Conservation (phyloP, 805 yeast species). For the Wickerhamia fluorescens region DNA sequence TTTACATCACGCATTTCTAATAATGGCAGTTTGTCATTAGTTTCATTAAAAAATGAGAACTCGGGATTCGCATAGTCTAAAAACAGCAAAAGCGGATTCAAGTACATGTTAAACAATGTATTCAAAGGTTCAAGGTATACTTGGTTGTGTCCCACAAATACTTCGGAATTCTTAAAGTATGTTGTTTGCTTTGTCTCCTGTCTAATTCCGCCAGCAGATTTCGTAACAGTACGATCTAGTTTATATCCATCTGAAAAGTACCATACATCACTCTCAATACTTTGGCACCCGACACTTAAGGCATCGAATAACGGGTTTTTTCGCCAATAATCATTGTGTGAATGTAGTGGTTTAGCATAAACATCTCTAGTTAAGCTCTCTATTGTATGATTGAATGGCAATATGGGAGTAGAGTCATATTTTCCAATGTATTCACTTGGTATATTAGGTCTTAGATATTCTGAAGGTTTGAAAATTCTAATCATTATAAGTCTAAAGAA, state of each 20-base stretch:
- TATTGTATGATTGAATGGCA: slow-evolving; percentile 14
- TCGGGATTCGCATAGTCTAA: slow-evolving; percentile 42
- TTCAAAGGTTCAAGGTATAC: slow-evolving; percentile 36
- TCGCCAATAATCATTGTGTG: slow-evolving; percentile 70
- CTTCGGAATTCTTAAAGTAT: slow-evolving; percentile 26
- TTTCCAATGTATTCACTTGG: slow-evolving; percentile 6
- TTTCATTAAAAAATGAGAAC: slow-evolving; percentile 2
- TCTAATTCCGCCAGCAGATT: slow-evolving; percentile 11
- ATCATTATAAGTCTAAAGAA: too few relatives aligned
- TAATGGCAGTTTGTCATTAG: slow-evolving; percentile 4
- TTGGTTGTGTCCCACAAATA: slow-evolving; percentile 60
- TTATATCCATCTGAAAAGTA: slow-evolving; percentile 27
- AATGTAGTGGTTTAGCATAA: slow-evolving; percentile 43
- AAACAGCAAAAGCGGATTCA: slow-evolving; percentile 44
- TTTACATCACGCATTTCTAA: slow-evolving; percentile 11
- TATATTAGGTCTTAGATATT: slow-evolving; percentile 1
- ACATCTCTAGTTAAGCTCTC: slow-evolving; percentile 31
- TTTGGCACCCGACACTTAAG: slow-evolving; percentile 43
- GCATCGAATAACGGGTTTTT: slow-evolving; percentile 53
- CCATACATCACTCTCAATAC: slow-evolving; percentile 69
- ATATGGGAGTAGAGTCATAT: slow-evolving; percentile 9
- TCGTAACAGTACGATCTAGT: slow-evolving; percentile 20
- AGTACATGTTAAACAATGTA: slow-evolving; percentile 45
- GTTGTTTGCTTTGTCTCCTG: slow-evolving; percentile 2
- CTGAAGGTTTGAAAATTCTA: slow-evolving; percentile 9